Base-by-base conservation (phyloP, 2,329 filamentous ascomycete species). In the Pochonia chlamydosporia region DNA sequence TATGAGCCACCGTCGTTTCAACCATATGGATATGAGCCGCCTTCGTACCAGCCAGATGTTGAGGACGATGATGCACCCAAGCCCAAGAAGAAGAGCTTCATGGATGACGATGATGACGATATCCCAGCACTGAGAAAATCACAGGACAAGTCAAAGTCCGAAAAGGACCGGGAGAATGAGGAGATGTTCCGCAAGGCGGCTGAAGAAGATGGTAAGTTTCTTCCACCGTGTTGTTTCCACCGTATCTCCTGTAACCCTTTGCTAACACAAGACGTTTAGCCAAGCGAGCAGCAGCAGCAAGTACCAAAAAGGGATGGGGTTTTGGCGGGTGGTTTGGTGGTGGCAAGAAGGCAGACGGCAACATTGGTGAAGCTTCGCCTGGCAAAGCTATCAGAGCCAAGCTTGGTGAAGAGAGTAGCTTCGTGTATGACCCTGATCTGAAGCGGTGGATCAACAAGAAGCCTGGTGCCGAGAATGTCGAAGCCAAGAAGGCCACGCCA, bases 401-500 rank as follows among this genome's bases (percentile, higher is more conserved):
- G 61, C 79, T 99, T 8, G 95, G 92, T 51, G 95, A 99, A 66
- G 82, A 93, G 61, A 96, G 82, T 65, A 89, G 84, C 40, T 96
- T 99, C 66, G 85, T 92, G 56, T 99, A 93, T 60, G 93, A 99
- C 61, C 87, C 90, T 3, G 88, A 96, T n/a, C 78, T 96, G 44
- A 95, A 95, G 73, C 90, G 93, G 63, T 99, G 95, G 95, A 77
- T 99, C 63, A 97, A 99, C 73, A 96, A 96, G 74, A 96, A 96
- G 63, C 81, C 82, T 10, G 84, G 84, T 11, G 78, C 80, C 7
- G 84, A 86, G 46, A 79, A 78, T 37, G 70, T 70, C 8, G 71
- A 76, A 23, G 71, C 78, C 3, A 78, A 81, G 53, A 72, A 77
- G 40, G 82, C 83, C 1, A 83, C 90, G 0, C 87, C 92, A 1